Conservation (phyloP, 23 red algal genomes). For the Gracilaria gracilis region DNA sequence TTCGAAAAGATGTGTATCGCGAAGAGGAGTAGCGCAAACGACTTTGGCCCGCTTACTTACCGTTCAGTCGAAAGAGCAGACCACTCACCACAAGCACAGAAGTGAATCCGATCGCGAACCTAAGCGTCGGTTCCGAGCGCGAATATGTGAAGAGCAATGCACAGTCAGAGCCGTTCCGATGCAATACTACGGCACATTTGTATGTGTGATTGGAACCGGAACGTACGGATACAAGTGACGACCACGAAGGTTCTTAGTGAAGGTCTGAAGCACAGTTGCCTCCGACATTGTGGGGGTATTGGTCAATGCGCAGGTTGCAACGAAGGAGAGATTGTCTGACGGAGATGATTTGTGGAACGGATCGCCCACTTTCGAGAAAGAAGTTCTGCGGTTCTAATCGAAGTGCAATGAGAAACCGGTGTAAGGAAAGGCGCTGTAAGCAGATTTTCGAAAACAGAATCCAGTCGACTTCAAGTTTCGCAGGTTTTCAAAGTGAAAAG, state of each 20-base stretch:
- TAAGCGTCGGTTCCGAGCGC: not conserved
- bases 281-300: not conserved
- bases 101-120: slow-evolving; percentile 61
- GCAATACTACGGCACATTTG: not conserved
- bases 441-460: not conserved
- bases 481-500: no score
- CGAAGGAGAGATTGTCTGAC: not conserved
- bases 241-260: slow-evolving; percentile 52
- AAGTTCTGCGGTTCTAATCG: not conserved
- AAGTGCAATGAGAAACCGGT: slow-evolving; percentile 1
- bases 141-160: not conserved
- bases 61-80: slow-evolving; percentile 36
- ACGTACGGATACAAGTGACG: slow-evolving; percentile 63
- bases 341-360: not conserved
- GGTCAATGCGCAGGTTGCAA: not conserved
- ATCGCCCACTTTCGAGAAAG: not conserved
- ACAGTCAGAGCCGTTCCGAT: not conserved
- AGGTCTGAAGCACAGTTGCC: slow-evolving; percentile 39
- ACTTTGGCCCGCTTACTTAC: not conserved
- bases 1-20: not conserved
- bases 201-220: not conserved
- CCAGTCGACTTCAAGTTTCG: no score
- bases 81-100: slow-evolving; percentile 25
- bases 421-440: slow-evolving; percentile 3
- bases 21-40: not conserved